These are phyloP conservation scores for Aeminium ludgeri DNA, from an alignment of 495 filamentous ascomycete genomes.

Conservation along the genomic window DNA sequence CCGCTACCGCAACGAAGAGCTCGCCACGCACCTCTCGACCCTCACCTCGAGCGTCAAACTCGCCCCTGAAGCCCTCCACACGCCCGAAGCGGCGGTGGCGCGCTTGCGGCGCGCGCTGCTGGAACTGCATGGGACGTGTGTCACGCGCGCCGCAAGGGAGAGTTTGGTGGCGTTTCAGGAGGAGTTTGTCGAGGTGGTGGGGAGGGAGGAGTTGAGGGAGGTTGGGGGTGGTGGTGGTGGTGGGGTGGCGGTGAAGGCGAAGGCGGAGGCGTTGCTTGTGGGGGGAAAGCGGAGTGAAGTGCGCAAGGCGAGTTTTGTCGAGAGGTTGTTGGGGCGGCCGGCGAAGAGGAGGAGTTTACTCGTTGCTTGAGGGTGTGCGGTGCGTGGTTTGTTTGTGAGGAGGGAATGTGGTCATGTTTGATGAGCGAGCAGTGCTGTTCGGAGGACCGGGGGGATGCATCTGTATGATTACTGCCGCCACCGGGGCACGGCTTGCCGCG, in stretches of 20 bases:
- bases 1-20: constrained; percentile 15
- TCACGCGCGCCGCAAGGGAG: constrained; percentile 9
- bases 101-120: constrained; percentile 14
- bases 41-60: background rate
- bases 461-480: no score
- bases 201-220: constrained; percentile 5
- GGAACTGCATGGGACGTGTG: constrained; percentile 9
- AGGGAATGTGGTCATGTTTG: no score
- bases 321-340: constrained; percentile 13
- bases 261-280: background rate
- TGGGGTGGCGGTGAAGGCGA: background rate
- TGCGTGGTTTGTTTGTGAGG: no score
- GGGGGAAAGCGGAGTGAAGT: constrained; percentile 1
- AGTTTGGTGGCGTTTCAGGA: constrained; percentile 12
- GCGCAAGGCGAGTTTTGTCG: constrained; percentile 15
- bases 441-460: no score
- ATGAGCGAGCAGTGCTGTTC: no score
- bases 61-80: constrained; percentile 9
- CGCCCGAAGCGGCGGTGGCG: constrained; percentile 6
- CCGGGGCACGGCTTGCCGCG: no score
- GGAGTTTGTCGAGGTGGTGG: constrained; percentile 8
- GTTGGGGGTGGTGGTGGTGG: background rate
- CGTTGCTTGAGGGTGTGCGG: no score
- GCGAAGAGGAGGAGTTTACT: constrained; percentile 5
- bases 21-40: constrained; percentile 1